Base-by-base conservation (phyloP, 306 rosid species). In the Cucurbita ficifolia region DNA sequence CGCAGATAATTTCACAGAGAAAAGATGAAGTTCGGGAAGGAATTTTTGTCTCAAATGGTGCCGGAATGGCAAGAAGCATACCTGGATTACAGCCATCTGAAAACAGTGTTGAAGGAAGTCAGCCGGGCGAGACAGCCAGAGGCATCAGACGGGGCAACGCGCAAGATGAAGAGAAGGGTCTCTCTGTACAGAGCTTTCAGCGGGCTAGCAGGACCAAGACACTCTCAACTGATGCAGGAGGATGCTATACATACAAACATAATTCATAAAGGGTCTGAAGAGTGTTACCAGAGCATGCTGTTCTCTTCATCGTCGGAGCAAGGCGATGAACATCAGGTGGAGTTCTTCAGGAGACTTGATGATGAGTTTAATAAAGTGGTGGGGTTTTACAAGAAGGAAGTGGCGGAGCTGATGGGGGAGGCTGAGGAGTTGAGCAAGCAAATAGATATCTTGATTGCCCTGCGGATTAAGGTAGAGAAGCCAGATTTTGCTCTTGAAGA, bases 21-120 rank as follows among this genome's bases (percentile, higher is more conserved):
- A 16, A 78, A 81, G 60, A 91, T 91, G 96, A 91, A 89, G 87
- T 91, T 87, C 43, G 96, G 96, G 35, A 91, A 91, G 60, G 97
- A 89, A 42, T 86, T 86, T 14, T 68, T 67, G 10, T 81, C 92
- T 2, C 96, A 91, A 70, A 83, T 86, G 88, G 89, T 88, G 68
- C 89, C 78, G 5, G 96, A 91, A 87, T 91, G 97, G 97, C 84
- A 86, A 76, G 88, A 82, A 70, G 91, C 88, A 43, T 91, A 88
- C 84, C 78, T 86, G 91, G 76, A 91, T 72, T 91, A 88, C 85
- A 76, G 48, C 33, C n/a, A 67, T 16, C 86, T 91, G 62, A 88
- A 89, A 75, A 19, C 65, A 13, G n/a, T 87, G 39, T 79, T 88
- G 72, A 88, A 86, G 77, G 78, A 78, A 10, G 67, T 88, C n/a